Percentiles rank a stretch among this genome's conserved stretches.
Conservation (phyloP, 352 stramenopile genomes). For the Phytophthora vignae region DNA sequence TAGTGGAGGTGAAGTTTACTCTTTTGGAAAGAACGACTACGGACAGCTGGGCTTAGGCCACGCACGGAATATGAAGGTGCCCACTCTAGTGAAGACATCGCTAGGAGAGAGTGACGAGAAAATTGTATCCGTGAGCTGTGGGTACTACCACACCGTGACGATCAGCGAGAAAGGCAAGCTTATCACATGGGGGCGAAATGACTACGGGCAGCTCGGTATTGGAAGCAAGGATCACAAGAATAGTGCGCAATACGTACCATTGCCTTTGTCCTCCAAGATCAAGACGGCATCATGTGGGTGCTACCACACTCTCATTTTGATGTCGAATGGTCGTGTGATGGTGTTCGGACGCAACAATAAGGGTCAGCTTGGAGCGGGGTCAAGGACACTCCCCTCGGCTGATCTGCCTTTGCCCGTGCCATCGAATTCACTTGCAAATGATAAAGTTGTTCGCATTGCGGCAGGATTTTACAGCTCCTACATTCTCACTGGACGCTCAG, state of each 20-base stretch:
- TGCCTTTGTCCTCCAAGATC: constrained; percentile 84
- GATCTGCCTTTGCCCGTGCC: constrained; percentile 82
- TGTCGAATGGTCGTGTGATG: constrained; percentile 84
- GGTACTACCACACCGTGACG: constrained; percentile 87
- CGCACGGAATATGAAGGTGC: constrained; percentile 79
- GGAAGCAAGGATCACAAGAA: constrained; percentile 92
- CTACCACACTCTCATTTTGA: constrained; percentile 84
- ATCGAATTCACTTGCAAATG: constrained; percentile 77
- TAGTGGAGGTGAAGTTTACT: constrained; percentile 77
- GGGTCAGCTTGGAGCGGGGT: constrained; percentile 79
- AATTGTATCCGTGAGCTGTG: constrained; percentile 77
- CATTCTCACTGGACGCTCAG: constrained; percentile 81
- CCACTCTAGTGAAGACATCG: constrained; percentile 69
- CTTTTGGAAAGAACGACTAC: constrained; percentile 91
- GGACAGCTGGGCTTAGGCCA: constrained; percentile 86
- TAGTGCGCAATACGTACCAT: constrained; percentile 72
- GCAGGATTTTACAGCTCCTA: constrained; percentile 92
- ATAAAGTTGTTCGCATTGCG: constrained; percentile 83
- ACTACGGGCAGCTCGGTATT: constrained; percentile 89
- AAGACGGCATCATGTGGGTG: constrained; percentile 82
- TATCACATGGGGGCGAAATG: constrained; percentile 87
- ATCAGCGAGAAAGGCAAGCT: constrained; percentile 87
- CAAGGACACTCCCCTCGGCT: constrained; percentile 79
- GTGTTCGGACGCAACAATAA: constrained; percentile 92
- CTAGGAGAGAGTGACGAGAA: constrained; percentile 80